phyloP scores from a whole-genome alignment of 1,139 yeast species.

The Yamadazyma pseudoaaseri region DNA sequence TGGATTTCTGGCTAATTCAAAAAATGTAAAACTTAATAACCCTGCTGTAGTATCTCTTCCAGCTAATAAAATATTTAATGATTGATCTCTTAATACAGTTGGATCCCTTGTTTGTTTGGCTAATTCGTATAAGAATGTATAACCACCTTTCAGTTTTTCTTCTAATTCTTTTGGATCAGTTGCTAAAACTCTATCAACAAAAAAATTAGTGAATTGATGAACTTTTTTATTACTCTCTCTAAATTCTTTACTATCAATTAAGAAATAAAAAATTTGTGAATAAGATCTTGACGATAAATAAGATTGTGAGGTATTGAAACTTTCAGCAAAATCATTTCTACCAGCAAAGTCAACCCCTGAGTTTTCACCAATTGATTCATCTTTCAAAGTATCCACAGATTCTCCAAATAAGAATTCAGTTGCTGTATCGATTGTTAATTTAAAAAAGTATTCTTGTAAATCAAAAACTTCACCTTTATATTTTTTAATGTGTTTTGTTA shows the following conservation, averaged over 20 bases:
- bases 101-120: conserved; percentile 46
- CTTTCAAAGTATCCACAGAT: conserved; percentile 44
- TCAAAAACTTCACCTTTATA: conserved; percentile 37
- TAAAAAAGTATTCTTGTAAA: conserved; percentile 48
- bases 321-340: conserved; percentile 20
- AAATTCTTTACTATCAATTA: conserved; percentile 31
- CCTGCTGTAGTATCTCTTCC: conserved; percentile 52
- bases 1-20: conserved; percentile 43
- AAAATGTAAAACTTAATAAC: conserved; percentile 39
- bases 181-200: conserved; percentile 25
- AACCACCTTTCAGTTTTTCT: conserved; percentile 34
- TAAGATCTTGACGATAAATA: conserved; percentile 30
- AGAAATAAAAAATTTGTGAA: conserved; percentile 26
- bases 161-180: conserved; percentile 32
- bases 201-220: conserved; percentile 33
- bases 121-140: conserved; percentile 45
- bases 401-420: conserved; percentile 61
- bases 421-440: conserved; percentile 55
- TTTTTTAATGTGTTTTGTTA: conserved; percentile 32
- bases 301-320: conserved; percentile 31
- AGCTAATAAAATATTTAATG: conserved; percentile 44
- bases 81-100: conserved; percentile 40
- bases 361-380: conserved; percentile 50
- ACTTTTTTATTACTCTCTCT: conserved; percentile 25
- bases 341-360: conserved; percentile 28